phyloP scores from a whole-genome alignment of 495 filamentous ascomycete genomes.

The Penicillium tannophilum region DNA sequence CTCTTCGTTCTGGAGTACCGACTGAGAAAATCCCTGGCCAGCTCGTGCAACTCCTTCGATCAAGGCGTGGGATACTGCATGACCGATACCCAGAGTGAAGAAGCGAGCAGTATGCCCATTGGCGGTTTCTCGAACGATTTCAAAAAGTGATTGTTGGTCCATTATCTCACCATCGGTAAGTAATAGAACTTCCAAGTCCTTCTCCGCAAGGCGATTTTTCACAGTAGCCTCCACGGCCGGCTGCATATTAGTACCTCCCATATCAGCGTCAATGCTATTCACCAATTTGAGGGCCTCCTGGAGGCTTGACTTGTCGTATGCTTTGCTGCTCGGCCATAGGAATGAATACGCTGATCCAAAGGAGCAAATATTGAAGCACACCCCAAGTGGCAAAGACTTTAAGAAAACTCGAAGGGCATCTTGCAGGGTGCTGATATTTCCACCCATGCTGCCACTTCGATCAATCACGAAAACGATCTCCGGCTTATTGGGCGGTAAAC shows the following conservation, averaged over 20 bases:
- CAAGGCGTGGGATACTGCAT: conserved; percentile 14
- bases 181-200: conserved; percentile 9
- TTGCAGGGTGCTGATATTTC: conserved; percentile 55
- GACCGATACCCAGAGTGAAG: conserved; percentile 19
- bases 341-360: conserved; percentile 59
- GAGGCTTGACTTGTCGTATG: conserved; percentile 55
- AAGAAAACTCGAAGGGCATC: conserved; percentile 67
- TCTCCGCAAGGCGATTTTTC: conserved; percentile 3
- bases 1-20: conserved; percentile 12
- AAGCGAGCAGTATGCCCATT: conserved; percentile 6
- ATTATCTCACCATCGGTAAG: conserved; percentile 12
- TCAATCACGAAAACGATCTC: conserved; percentile 76
- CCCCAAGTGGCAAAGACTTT: conserved; percentile 66
- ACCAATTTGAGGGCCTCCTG: conserved; percentile 53
- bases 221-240: conserved; percentile 1
- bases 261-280: conserved; percentile 42
- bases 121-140: conserved; percentile 6
- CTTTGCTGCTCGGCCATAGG: conserved; percentile 60
- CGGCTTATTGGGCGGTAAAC: conserved; percentile 50
- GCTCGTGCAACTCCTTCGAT: conserved; percentile 16
- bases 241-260: conserved; percentile 14
- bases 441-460: conserved; percentile 65
- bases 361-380: conserved; percentile 75
- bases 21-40: conserved; percentile 16
- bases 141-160: conserved; percentile 3